Percentiles rank a stretch among this genome's conserved stretches.
Conservation (phyloP, 169 alveolate species). For the Besnoitia besnoiti region DNA sequence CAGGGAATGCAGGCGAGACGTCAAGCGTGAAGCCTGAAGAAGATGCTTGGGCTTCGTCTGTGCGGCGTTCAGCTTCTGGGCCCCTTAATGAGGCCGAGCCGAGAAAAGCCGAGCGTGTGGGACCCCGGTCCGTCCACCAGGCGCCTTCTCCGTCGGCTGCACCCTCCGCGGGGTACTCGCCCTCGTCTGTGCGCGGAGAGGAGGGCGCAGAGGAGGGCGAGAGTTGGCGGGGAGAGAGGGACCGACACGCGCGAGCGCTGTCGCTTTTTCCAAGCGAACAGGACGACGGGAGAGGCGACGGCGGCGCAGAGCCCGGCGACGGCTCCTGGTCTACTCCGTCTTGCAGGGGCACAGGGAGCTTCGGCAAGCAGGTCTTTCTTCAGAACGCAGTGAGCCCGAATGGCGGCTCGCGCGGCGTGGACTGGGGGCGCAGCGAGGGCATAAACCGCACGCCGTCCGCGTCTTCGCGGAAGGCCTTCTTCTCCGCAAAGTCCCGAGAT, state of each 20-base stretch:
- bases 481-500: neutral
- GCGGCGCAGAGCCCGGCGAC: neutral
- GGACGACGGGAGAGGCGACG: neutral
- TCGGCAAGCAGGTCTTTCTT: neutral
- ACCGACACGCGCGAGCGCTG: neutral
- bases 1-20: no score
- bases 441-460: neutral
- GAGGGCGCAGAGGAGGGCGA: neutral
- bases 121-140: neutral
- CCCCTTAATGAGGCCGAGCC: neutral
- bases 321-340: neutral
- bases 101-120: neutral
- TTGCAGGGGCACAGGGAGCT: neutral
- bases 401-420: neutral
- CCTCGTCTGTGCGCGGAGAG: neutral
- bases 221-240: neutral
- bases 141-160: neutral
- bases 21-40: no score
- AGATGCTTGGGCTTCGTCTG: no score
- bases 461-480: neutral
- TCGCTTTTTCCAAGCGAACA: neutral
- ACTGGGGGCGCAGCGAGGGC: neutral
- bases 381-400: neutral
- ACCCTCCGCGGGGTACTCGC: no score
- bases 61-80: no score